phyloP scores from a whole-genome alignment of 2,329 filamentous ascomycete species.

The Pseudogymnoascus sp. region DNA sequence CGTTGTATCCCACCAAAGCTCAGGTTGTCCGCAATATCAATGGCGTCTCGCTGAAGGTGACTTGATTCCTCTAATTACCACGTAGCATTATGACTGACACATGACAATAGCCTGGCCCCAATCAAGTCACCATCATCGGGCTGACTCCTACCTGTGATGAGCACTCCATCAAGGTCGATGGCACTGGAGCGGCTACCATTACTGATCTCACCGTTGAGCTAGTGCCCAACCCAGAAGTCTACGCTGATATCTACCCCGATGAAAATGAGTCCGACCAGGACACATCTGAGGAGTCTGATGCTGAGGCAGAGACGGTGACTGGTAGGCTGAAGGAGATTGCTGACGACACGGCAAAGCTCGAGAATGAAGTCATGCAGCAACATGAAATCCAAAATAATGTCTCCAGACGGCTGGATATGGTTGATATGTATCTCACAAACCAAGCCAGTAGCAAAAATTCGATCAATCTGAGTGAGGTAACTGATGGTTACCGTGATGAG shows the following conservation, averaged over 20 bases:
- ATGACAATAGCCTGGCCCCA: conserved; percentile 40
- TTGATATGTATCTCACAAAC: conserved; percentile 23
- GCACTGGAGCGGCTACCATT: conserved; percentile 49
- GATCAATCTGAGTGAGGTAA: neutral
- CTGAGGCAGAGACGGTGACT: conserved; percentile 20
- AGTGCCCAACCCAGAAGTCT: conserved; percentile 42
- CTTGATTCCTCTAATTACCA: neutral
- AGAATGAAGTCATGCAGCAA: neutral
- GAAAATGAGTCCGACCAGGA: conserved; percentile 21
- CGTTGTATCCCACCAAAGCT: conserved; percentile 54
- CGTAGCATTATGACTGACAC: neutral
- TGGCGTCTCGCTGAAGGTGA: conserved; percentile 39
- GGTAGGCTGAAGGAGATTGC: conserved; percentile 20
- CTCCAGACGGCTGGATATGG: conserved; percentile 19
- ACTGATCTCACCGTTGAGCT: conserved; percentile 56
- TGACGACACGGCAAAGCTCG: conserved; percentile 27
- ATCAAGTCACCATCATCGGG: conserved; percentile 49
- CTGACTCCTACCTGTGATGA: conserved; percentile 46
- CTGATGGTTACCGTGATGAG: conserved; percentile 20
- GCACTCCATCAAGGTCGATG: conserved; percentile 53
- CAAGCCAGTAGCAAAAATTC: conserved; percentile 8
- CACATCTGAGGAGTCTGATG: conserved; percentile 24
- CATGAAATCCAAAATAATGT: conserved; percentile 18
- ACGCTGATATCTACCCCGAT: conserved; percentile 33
- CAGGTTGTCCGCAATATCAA: conserved; percentile 55